Evolutionary conservation across 345 rosid genomes (phyloP).

Genomic region (Arabis alpina): DNA sequence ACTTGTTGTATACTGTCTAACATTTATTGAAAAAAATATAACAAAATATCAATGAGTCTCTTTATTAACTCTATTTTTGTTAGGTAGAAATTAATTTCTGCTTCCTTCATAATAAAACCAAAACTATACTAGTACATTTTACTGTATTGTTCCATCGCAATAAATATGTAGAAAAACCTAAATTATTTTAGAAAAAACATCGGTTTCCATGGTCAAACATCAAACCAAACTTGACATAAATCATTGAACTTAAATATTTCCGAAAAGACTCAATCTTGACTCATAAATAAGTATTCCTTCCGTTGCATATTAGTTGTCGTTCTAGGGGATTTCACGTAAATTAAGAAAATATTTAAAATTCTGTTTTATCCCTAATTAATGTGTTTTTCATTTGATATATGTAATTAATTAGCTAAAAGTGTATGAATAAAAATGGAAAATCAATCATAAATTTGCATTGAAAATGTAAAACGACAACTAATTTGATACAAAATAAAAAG

Average conservation of each 20-base stretch:
- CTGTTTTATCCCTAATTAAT: too few relatives aligned
- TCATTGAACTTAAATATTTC: not conserved
- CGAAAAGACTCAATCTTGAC: slow-evolving; percentile 34
- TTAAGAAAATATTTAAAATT: too few relatives aligned
- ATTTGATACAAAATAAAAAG: too few relatives aligned
- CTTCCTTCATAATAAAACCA: not conserved
- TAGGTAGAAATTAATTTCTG: not conserved
- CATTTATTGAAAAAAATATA: slow-evolving; percentile 1
- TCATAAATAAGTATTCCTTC: not conserved
- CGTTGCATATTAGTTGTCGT: too few relatives aligned
- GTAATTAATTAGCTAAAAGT: too few relatives aligned
- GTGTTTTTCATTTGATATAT: too few relatives aligned
- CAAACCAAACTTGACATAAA: slow-evolving; percentile 27
- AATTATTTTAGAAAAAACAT: not conserved
- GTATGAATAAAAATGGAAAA: too few relatives aligned
- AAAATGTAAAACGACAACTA: too few relatives aligned
- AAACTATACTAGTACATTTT: not conserved
- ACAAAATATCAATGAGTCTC: not conserved
- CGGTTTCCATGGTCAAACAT: slow-evolving; percentile 28
- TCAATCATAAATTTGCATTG: too few relatives aligned
- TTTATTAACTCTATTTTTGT: not conserved
- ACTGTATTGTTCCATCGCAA: not conserved
- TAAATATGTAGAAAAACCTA: not conserved
- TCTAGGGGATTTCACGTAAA: too few relatives aligned
- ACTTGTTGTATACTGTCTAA: slow-evolving; percentile 7